Base-by-base conservation (phyloP, 1,284 basidiomycete genomes). In the Inonotus hispidus region DNA sequence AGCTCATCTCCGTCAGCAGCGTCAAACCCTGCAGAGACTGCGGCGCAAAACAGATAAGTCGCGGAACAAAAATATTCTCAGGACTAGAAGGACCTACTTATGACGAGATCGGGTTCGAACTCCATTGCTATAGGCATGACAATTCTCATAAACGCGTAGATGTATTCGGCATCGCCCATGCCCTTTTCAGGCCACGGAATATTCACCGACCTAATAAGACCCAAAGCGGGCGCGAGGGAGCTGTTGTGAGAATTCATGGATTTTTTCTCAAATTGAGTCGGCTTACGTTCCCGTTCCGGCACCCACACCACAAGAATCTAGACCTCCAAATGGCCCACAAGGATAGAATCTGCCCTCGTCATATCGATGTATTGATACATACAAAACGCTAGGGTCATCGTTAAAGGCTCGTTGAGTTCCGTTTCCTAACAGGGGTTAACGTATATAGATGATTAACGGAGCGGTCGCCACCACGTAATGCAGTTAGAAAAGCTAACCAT, bases 81-180 rank as follows among this genome's bases (percentile, higher is more conserved):
- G 4, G 53, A 25, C 32, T 19, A 13, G 23, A 29, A n/a, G 53
- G 16, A 74, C 89, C 66, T 68, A 97, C 95, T 93, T 66, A 99
- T 95, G 29, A 99, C 94, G 11, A 99, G 80, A 64, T 99, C 95
- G 0, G 97, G 97, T 0, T 87, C 84, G 72, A 98, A 99, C 74
- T 99, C 96, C 74, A 93, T 84, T 0, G 94, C 95, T 65, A 99
- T 96, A 0, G 97, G 97, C 92, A 99, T 95, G 52, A 99, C 83
- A 53, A 99, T 83, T 68, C 88, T 88, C 69, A 98, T 93, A 75
- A 99, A 99, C 0, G 97, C 96, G 68, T 96, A 89, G 27, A 99
- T 80, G 70, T 99, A 99, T 71, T 99, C 97, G 23, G 90, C 93
- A 69, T 99, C 96, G 2, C 85, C 85, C 87, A 98, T 98, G 3